These are phyloP conservation scores for Incumbomyces lentus DNA, from an alignment of 2,329 filamentous ascomycete genomes.

Conservation along the genomic window DNA sequence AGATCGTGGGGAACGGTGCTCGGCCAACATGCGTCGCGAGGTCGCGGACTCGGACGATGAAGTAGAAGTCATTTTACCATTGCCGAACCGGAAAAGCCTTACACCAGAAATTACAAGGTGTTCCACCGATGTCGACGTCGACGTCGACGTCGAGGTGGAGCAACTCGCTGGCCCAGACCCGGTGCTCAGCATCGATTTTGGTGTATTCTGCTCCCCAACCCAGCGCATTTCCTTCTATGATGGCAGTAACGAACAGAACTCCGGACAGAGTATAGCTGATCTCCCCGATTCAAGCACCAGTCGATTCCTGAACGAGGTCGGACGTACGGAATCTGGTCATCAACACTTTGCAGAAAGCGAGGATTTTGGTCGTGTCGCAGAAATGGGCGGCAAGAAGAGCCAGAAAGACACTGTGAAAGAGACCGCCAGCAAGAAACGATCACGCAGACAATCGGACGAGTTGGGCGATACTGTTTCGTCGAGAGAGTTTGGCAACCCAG, in stretches of 20 bases:
- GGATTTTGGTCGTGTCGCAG: too few species aligned
- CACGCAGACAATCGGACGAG: background rate
- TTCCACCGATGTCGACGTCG: background rate
- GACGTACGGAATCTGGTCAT: background rate
- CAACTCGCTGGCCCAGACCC: conserved; percentile 1
- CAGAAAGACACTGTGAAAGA: background rate
- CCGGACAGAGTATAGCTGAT: background rate
- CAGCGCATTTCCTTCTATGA: conserved; percentile 13
- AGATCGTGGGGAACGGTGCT: background rate
- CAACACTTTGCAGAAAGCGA: background rate
- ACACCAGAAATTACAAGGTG: background rate
- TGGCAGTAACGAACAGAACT: background rate
- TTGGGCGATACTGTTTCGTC: background rate
- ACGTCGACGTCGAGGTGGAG: background rate
- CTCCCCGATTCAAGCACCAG: conserved; percentile 4
- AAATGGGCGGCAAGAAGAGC: background rate
- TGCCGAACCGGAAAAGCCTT: background rate
- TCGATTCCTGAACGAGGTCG: conserved; percentile 9
- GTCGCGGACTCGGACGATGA: conserved; percentile 21
- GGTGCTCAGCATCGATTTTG: conserved; percentile 12
- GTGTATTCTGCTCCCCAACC: conserved; percentile 15
- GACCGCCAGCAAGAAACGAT: background rate
- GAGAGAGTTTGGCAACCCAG: background rate
- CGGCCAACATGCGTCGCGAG: conserved; percentile 14
- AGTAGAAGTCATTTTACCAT: conserved; percentile 12